These are phyloP conservation scores for Polytrichum formosum DNA, from an alignment of 225 moss, liverwort and hornwort species.

Conservation along the genomic window DNA sequence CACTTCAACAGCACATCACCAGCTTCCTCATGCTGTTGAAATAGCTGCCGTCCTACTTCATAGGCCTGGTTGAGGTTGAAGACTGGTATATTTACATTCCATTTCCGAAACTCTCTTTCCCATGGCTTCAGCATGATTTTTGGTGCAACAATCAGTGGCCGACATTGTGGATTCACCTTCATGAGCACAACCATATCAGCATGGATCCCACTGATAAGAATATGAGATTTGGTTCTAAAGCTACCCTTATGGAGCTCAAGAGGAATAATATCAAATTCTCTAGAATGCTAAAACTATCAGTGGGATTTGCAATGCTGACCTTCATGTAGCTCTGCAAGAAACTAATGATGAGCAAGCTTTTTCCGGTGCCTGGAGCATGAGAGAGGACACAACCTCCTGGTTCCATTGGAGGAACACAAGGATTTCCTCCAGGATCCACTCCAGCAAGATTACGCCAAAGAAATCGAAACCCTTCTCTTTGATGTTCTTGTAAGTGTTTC, in stretches of 20 bases:
- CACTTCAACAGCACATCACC: slow-evolving; percentile 36
- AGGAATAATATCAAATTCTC: too few species aligned
- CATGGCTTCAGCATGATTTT: slow-evolving; percentile 93
- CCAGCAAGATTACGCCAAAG: slow-evolving; percentile 83
- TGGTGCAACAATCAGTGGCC: slow-evolving; percentile 82
- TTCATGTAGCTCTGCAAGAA: slow-evolving; percentile 86
- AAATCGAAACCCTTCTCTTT: slow-evolving; percentile 85
- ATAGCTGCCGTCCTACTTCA: slow-evolving; percentile 43
- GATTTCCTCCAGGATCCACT: slow-evolving; percentile 27
- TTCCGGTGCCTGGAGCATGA: slow-evolving; percentile 96
- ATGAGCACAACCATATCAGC: not conserved
- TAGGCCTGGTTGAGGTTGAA: slow-evolving; percentile 66
- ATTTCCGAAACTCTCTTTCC: slow-evolving; percentile 81
- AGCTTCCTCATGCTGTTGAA: slow-evolving; percentile 55
- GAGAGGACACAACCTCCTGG: slow-evolving; percentile 88
- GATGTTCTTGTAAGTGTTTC: slow-evolving; percentile 73
- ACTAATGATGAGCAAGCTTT: slow-evolving; percentile 83
- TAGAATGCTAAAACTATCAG: too few species aligned
- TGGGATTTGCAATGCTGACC: slow-evolving; percentile 22
- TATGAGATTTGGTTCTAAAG: not conserved
- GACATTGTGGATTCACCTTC: slow-evolving; percentile 47
- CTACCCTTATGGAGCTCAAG: not conserved
- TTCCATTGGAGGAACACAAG: slow-evolving; percentile 40
- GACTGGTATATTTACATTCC: slow-evolving; percentile 80
- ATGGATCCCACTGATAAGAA: not conserved